A percentile compares a stretch with the other conserved stretches of the same genome.
Evolutionary conservation across 2,329 filamentous ascomycete species (phyloP).

Genomic region (Amphichorda felina): DNA sequence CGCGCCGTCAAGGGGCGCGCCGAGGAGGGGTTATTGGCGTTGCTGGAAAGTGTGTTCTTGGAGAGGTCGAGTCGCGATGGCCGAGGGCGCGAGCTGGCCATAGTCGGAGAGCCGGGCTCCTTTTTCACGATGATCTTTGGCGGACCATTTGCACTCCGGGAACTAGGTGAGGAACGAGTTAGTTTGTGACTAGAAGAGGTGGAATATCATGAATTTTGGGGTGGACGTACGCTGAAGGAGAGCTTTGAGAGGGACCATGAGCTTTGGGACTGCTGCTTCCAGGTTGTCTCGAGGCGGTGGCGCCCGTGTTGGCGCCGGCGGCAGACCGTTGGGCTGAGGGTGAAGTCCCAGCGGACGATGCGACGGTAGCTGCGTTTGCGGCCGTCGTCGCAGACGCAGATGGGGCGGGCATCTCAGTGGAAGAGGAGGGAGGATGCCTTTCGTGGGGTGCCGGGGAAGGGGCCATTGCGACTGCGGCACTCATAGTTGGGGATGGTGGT

Average conservation of each 20-base stretch:
- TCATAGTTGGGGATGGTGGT: conserved; percentile 34
- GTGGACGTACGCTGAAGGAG: conserved; percentile 41
- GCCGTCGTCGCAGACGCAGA: conserved; percentile 18
- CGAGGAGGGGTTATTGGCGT: conserved; percentile 41
- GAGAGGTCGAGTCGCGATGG: conserved; percentile 71
- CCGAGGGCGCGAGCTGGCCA: conserved; percentile 60
- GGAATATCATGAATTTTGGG: no score
- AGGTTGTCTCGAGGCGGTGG: conserved; percentile 32
- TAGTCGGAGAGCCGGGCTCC: conserved; percentile 79
- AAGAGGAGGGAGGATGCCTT: conserved; percentile 45
- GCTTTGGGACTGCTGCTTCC: conserved; percentile 43
- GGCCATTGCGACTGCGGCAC: conserved; percentile 56
- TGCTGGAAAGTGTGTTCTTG: conserved; percentile 37
- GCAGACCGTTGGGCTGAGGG: conserved; percentile 32
- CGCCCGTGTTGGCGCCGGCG: conserved; percentile 15
- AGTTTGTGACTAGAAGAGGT: neutral
- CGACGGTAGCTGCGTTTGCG: conserved; percentile 12
- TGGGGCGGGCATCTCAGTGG: conserved; percentile 33
- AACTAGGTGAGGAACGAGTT: conserved; percentile 3
- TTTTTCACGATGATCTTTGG: conserved; percentile 94
- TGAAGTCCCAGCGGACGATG: conserved; percentile 21
- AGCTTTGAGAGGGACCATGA: conserved; percentile 29
- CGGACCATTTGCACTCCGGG: conserved; percentile 39
- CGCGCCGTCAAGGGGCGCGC: conserved; percentile 69
- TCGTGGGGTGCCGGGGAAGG: conserved; percentile 57